Base-by-base conservation (phyloP, 176 grass and related monocot genomes). In the Cymbopogon citratus region DNA sequence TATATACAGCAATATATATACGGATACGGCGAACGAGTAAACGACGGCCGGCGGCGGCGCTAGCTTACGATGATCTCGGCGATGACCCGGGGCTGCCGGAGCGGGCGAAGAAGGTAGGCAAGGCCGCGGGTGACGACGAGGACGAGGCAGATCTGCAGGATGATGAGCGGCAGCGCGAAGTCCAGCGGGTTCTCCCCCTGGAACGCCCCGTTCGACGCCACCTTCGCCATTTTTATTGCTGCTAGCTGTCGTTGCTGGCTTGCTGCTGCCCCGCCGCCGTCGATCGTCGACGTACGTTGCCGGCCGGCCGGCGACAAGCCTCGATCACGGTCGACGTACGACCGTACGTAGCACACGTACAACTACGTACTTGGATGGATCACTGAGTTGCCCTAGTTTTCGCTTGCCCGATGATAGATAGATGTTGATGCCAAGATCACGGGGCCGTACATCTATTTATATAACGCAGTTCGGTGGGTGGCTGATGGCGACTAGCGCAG, bases 81-180 rank as follows among this genome's bases (percentile, higher is more conserved):
- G 73, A 98, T 91, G 88, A 94, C 95, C 13, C 92, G 75, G 0
- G 95, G 95, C 69, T 98, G 95, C 0, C 90, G 90, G 49, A 98
- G 86, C 10, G 95, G 95, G n/a, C 95, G 88, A 60, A 98, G 90
- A 21, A 91, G 4, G 84, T 92, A 89, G 21, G 90, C 90, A 46
- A 98, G 92, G n/a, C 80, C 45, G 2, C 92, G 64, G 10, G 95
- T 94, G 78, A 98, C 77, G 77, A 86, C 90, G 72, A 98, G 71
- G 51, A 98, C 92, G 77, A 98, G 66, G 86, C 92, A 94, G 84
- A 98, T 98, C 88, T 98, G 95, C 38, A 98, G 90, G 81, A 98
- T 94, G 34, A 79, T 61, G 12, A 95, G 87, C 76, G 93, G 93
- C 45, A 95, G 90, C 9, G 93, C 90, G 84, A 21, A 95, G 61